Evolutionary conservation across 1,284 basidiomycete species (phyloP).

Genomic region (Ganoderma resinaceum): DNA sequence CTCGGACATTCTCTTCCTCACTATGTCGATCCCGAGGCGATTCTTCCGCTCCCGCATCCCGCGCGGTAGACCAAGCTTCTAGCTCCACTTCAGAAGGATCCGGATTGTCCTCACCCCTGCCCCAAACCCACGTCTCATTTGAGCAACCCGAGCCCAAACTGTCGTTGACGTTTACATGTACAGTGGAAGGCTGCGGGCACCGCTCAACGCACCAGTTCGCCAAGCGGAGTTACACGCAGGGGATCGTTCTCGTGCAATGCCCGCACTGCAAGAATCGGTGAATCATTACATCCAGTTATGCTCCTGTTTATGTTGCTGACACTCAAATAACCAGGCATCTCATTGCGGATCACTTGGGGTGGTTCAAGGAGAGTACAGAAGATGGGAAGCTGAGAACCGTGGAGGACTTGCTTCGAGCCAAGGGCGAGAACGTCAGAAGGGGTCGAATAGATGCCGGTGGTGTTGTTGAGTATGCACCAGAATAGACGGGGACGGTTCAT

Average conservation of each 20-base stretch:
- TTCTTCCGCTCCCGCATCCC: neutral
- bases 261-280: constrained; percentile 90
- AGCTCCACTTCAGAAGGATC: neutral
- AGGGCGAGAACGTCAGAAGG: constrained; percentile 77
- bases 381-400: constrained; percentile 79
- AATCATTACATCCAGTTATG: constrained; percentile 28
- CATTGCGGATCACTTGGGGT: constrained; percentile 92
- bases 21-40: neutral
- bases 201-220: constrained; percentile 92
- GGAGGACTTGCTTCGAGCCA: constrained; percentile 80
- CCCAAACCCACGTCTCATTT: constrained; percentile 29
- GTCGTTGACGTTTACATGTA: constrained; percentile 90
- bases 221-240: constrained; percentile 83
- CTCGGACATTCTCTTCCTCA: constrained; percentile 8
- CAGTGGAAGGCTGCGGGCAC: constrained; percentile 77
- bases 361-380: constrained; percentile 86
- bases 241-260: constrained; percentile 93
- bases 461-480: constrained; percentile 48
- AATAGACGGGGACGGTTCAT: constrained; percentile 16
- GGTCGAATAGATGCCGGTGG: constrained; percentile 59
- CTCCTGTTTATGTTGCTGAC: neutral
- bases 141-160: constrained; percentile 58
- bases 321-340: constrained; percentile 62
- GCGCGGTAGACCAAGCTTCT: neutral
- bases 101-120: constrained; percentile 8